Conservation (phyloP, 495 filamentous ascomycete species). For the Penicillium pancosmium region DNA sequence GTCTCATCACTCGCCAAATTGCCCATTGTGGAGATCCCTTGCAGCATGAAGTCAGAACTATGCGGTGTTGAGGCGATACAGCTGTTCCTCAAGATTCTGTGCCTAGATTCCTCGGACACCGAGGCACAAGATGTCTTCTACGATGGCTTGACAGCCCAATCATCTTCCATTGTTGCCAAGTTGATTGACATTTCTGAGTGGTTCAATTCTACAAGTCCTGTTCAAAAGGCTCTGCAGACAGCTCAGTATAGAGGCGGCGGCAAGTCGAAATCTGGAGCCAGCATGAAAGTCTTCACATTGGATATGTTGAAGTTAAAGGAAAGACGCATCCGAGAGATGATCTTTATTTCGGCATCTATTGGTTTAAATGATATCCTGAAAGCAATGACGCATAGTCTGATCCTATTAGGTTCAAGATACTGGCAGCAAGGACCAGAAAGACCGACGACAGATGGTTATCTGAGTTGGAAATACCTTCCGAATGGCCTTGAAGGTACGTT, state of each 20-base stretch:
- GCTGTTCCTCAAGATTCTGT: constrained; percentile 42
- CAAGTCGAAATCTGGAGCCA: constrained; percentile 1
- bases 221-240: not conserved
- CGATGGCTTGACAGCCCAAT: constrained; percentile 28
- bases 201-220: not conserved
- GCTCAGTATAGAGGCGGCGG: constrained; percentile 7
- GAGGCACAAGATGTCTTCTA: constrained; percentile 25
- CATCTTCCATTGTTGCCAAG: constrained; percentile 35
- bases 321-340: constrained; percentile 44
- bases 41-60: constrained; percentile 21
- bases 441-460: constrained; percentile 28
- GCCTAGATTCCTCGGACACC: constrained; percentile 28
- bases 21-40: constrained; percentile 35
- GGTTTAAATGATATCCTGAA: constrained; percentile 27
- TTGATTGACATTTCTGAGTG: constrained; percentile 11
- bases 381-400: constrained; percentile 53
- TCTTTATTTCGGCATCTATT: constrained; percentile 38
- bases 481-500: constrained; percentile 69
- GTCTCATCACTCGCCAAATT: constrained; percentile 11
- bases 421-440: constrained; percentile 53
- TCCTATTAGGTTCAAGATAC: constrained; percentile 64
- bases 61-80: constrained; percentile 41
- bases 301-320: constrained; percentile 38
- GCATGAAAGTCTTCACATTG: not conserved
- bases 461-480: constrained; percentile 75